Base-by-base conservation (phyloP, 2,329 filamentous ascomycete species). In the Byssochlamys sp. region DNA sequence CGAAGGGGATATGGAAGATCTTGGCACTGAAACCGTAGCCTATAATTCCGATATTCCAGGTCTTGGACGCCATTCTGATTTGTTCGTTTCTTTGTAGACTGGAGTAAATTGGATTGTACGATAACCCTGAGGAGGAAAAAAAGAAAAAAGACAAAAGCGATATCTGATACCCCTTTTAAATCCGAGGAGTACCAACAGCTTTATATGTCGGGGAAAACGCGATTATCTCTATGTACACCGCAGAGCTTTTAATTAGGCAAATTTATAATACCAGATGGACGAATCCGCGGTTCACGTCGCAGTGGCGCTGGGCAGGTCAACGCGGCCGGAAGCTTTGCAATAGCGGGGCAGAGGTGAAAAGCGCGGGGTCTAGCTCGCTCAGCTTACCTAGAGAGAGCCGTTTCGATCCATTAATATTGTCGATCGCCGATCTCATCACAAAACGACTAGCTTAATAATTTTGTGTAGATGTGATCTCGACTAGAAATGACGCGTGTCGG, bases 1-100 rank as follows among this genome's bases (percentile, higher is more conserved):
- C 81, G 74, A 91, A 88, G 61, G 89, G 89, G 68, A 92, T 90
- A 73, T 94, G 89, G 75, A 92, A 94, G 74, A 88, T 80, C 69
- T 91, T 91, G 73, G 89, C 89, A 57, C 80, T 82, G 67, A 84
- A 71, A 64, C 82, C 82, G 69, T 84, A 85, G 66, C 83, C 82
- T 58, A 85, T 77, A 45, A 85, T 71, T 52, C 80, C 82, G 57
- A 84, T 78, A 60, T 84, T 84, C 69, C 77, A 81, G 24, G 70
- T 71, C 66, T 77, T 78, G 57, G 71, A 63, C 35, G 73, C 62
- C 75, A 78, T 78, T 53, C 45, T 68, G 58, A 31, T 11, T 52
- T 19, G 27, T 12, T 27, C 6, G 35, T 39, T 39, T 35, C 35
- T 45, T n/a, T 45, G 35, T 31, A 10, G 29, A 31, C 11, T 31